Evolutionary conservation across 768 basidiomycete genomes (phyloP), one percentile per base, ranked within the genome.

Genomic region (Pulveroboletus sp.): DNA sequence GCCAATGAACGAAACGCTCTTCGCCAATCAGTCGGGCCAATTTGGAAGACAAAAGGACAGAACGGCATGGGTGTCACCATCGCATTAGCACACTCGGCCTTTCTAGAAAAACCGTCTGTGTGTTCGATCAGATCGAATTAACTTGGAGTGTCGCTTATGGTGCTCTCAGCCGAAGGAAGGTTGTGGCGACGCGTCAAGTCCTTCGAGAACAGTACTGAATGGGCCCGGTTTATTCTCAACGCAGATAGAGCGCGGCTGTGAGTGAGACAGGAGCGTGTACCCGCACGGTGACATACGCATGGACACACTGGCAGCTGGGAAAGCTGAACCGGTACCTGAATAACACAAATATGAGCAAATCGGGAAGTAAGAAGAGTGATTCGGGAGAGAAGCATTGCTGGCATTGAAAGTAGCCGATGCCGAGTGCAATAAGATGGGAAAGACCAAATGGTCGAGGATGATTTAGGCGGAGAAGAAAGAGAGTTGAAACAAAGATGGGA

Each of bases 271-370:
- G 29, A 6, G 30, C 16, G 23, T n/a, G 54, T 24, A 43, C 43
- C 35, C 27, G 0, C n/a, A 19, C 19, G 17, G 40, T 45, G 31
- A 30, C 45, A 8, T 43, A 45, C 34, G 16, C 36, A 16, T 35
- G 27, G 27, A 30, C 29, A 57, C 36, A 40, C 23, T 9, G 22
- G 7, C 16, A 3, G 23, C 13, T n/a, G n/a, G 24, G 31, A 14
- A 35, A 46, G n/a, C 35, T 19, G 47, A 45, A 30, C 24, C 49
- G 47, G 54, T 60, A 49, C 59, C 59, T 60, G 47, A 46, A 26
- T 3, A 30, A 16, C 24, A 47, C 46, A 34, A 45, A 57, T 49
- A 57, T 23, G 42, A 47, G 43, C 17, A 57, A 48, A 60, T 56
- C 36, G 5, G 41, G 45, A 45, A 34, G 36, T 8, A 26, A 40